phyloP scores from a whole-genome alignment of 2,329 filamentous ascomycete species.

The Botrytis sinoallii region DNA sequence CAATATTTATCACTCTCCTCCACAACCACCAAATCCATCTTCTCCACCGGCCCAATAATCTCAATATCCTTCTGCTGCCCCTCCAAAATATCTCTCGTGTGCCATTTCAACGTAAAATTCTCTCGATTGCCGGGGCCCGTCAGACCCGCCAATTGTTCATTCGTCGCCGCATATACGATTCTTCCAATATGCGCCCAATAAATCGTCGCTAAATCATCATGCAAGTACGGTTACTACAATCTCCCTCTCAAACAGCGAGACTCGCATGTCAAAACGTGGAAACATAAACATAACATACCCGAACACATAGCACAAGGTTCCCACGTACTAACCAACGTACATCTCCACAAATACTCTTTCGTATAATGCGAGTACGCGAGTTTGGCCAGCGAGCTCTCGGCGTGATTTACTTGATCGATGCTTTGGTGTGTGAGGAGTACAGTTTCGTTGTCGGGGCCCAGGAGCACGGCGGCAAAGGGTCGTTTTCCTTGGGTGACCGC shows the following conservation, averaged over 20 bases:
- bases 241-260: not conserved
- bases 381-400: slow-evolving; percentile 48
- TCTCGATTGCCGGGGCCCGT: slow-evolving; percentile 49
- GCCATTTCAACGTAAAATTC: slow-evolving; percentile 52
- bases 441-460: slow-evolving; percentile 49
- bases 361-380: slow-evolving; percentile 48
- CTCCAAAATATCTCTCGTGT: slow-evolving; percentile 47
- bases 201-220: slow-evolving; percentile 38
- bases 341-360: slow-evolving; percentile 47
- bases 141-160: slow-evolving; percentile 45
- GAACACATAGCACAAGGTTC: slow-evolving; percentile 55
- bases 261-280: not conserved
- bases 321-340: slow-evolving; percentile 52
- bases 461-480: slow-evolving; percentile 48
- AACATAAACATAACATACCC: slow-evolving; percentile 33
- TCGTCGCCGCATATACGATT: slow-evolving; percentile 49
- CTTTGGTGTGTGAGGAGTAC: slow-evolving; percentile 49
- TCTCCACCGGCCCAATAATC: slow-evolving; percentile 47
- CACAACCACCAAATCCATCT: slow-evolving; percentile 45
- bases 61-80: slow-evolving; percentile 49
- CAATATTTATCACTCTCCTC: slow-evolving; percentile 48
- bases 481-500: slow-evolving; percentile 47
- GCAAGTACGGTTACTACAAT: not conserved
- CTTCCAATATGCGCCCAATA: slow-evolving; percentile 54
- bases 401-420: slow-evolving; percentile 52